Base-by-base conservation (phyloP, 306 rosid species). In the Malus orientalis region DNA sequence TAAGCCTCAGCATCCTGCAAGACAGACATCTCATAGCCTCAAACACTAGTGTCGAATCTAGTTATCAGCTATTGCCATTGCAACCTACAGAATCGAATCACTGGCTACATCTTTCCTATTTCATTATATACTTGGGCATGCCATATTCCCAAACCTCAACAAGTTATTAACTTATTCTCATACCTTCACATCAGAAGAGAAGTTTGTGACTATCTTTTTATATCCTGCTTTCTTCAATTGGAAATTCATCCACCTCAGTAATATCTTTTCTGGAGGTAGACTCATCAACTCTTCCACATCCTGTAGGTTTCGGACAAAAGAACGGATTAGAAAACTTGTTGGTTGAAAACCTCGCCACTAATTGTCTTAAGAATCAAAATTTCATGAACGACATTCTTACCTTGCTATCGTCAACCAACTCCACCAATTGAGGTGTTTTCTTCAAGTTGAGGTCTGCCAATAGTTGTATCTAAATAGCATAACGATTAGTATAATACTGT, bases 211-310 rank as follows among this genome's bases (percentile, higher is more conserved):
- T 73, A 78, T 88, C 86, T 79, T 95, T 76, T 76, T 83, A 87
- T 92, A 95, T 55, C 80, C 93, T 36, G 97, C 78, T 87, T 92
- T 95, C 87, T 87, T 95, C 83, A 95, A 82, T 54, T 90, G 97
- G 79, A 92, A 95, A 88, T 95, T 95, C 99, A 95, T 92, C 99
- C 99, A 95, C 75, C 97, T 86, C 47, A 95, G 81, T 82, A 95
- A 76, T 85, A 95, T 89, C 85, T 92, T 95, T 84, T 95, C 99
- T 36, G 99, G 99, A n/a, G 99, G 85, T 58, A 95, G 90, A 76
- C 86, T 90, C 96, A 95, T 88, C 82, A 95, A 85, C 88, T 95
- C 99, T 83, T 95, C 97, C 87, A 95, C 91, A 62, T 95, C 99
- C 99, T 95, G 85, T 77, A 51, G 71, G 67, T 80, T 84, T 81